phyloP scores from a whole-genome alignment of 805 yeast species.

The Candida maesae region DNA sequence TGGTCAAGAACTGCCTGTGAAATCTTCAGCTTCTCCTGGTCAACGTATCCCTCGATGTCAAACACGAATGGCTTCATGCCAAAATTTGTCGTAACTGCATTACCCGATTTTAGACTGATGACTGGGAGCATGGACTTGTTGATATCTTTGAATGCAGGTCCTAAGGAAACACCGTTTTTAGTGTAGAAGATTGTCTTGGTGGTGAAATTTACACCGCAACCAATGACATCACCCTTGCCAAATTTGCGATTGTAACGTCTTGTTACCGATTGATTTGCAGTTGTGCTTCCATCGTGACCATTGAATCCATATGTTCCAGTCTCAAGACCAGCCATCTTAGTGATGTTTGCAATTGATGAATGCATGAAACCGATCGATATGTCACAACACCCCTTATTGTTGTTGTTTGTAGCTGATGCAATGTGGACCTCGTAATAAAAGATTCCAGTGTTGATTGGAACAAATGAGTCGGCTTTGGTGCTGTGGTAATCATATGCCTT shows the following conservation, averaged over 20 bases:
- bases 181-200: slow-evolving; percentile 68
- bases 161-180: slow-evolving; percentile 69
- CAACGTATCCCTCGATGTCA: slow-evolving; percentile 54
- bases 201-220: slow-evolving; percentile 77
- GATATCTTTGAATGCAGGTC: slow-evolving; percentile 49
- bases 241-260: slow-evolving; percentile 42
- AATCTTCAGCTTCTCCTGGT: slow-evolving; percentile 38
- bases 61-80: slow-evolving; percentile 55
- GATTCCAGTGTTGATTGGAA: slow-evolving; percentile 40
- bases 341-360: slow-evolving; percentile 23
- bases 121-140: slow-evolving; percentile 43
- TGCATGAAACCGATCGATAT: slow-evolving; percentile 44
- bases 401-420: slow-evolving; percentile 32
- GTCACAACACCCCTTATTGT: slow-evolving; percentile 27
- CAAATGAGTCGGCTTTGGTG: slow-evolving; percentile 32
- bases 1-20: slow-evolving; percentile 22
- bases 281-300: slow-evolving; percentile 46
- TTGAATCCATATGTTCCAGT: slow-evolving; percentile 48
- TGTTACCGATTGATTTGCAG: slow-evolving; percentile 35
- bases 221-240: slow-evolving; percentile 62
- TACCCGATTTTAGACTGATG: slow-evolving; percentile 36
- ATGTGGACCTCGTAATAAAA: slow-evolving; percentile 51
- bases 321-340: slow-evolving; percentile 46
- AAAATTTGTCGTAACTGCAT: slow-evolving; percentile 33
- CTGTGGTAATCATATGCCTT: slow-evolving; percentile 20